phyloP scores from a whole-genome alignment of 2,329 filamentous ascomycete species.

The Alternaria sp. region DNA sequence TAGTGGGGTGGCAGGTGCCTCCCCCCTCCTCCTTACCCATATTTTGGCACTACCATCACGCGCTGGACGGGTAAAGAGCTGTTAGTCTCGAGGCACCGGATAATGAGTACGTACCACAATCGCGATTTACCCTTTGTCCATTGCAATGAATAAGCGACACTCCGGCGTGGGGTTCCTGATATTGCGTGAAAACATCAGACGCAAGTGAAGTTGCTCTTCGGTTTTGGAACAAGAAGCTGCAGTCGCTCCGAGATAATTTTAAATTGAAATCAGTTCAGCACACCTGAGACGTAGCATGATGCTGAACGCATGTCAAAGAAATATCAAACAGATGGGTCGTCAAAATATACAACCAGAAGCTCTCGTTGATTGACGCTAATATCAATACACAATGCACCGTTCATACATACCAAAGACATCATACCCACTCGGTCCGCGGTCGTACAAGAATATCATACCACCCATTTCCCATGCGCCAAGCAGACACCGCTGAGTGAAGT shows the following conservation, averaged over 20 bases:
- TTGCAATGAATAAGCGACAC: background rate
- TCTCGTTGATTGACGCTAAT: conserved; percentile 8
- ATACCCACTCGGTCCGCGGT: conserved; percentile 8
- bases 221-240: background rate
- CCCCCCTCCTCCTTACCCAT: conserved; percentile 30
- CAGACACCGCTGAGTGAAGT: conserved; percentile 6
- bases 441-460: conserved; percentile 5
- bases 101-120: conserved; percentile 25
- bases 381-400: conserved; percentile 15
- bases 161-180: background rate
- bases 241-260: background rate
- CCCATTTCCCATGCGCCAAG: conserved; percentile 11
- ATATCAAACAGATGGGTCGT: background rate
- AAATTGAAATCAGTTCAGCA: background rate
- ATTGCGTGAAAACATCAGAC: background rate
- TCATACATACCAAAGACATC: conserved; percentile 15
- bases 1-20: conserved; percentile 29
- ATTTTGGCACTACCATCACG: conserved; percentile 15
- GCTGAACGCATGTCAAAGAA: background rate
- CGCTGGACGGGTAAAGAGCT: conserved; percentile 26
- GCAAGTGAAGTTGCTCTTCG: conserved; percentile 2
- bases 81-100: conserved; percentile 29
- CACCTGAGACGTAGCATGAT: background rate
- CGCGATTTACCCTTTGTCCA: background rate
- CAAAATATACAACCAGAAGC: background rate